Base-by-base conservation (phyloP, 257 asterid genomes). In the Solanum rostratum region DNA sequence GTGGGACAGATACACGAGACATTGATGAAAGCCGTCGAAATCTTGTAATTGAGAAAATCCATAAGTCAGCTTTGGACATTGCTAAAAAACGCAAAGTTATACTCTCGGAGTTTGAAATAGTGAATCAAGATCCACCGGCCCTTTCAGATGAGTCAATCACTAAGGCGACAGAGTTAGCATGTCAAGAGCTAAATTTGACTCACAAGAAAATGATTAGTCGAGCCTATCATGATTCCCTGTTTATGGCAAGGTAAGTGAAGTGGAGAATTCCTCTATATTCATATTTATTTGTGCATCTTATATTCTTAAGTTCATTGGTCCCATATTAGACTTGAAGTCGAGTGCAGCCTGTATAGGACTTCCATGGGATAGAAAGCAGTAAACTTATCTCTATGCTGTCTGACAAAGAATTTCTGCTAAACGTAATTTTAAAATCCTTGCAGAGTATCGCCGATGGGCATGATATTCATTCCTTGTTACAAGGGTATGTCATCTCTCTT, bases 61-160 rank as follows among this genome's bases (percentile, higher is more conserved):
- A 87, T 83, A 50, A 89, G 41, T 92, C 98, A 16, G 97, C 99
- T 66, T 59, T 86, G 18, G 86, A 83, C 86, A 94, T 94, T 80
- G 88, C 97, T 9, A 79, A 90, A 81, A 88, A 87, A 49, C 98
- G 99, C 4, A 73, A 86, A 13, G 97, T 92, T 89, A 91, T 87
- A 85, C 92, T 96, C 73, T 91, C 95, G 0, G 94, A 93, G 82
- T 96, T 93, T 79, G 92, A 90, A 86, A 93, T 95, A 19, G 93
- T 96, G 62, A 94, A 96, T 90, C 97, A 93, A 89, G 99, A 96
- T 90, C 99, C 99, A 53, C 99, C 99, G 11, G 98, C 99, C 27
- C 87, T 90, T 68, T 91, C 97, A 6, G 92, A 91, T 3, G 96
- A 92, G 78, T 87, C 88, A 27, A 92, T 96, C 86, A 86, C 83